These are phyloP conservation scores for Botrytis porri DNA, from an alignment of 2,329 filamentous ascomycete genomes.

Conservation along the genomic window DNA sequence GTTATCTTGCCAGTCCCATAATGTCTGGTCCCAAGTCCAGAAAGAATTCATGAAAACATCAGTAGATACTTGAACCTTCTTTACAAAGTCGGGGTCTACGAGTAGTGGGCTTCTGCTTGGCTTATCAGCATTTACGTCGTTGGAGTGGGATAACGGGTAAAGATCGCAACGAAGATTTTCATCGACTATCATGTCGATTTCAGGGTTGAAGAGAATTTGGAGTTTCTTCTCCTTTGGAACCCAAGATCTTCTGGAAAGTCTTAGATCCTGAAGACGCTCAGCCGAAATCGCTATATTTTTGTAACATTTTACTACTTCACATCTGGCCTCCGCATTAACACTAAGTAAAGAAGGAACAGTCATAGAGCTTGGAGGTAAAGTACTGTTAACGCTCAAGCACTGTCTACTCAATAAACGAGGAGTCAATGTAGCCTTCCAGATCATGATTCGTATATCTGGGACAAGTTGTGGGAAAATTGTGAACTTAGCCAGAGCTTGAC, in stretches of 20 bases:
- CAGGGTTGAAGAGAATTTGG: not conserved
- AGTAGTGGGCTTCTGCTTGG: not conserved
- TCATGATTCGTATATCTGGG: not conserved
- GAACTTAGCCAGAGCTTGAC: not conserved
- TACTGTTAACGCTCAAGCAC: not conserved
- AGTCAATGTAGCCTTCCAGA: not conserved
- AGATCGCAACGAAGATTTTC: not conserved
- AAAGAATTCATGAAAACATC: not conserved
- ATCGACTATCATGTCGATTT: not conserved
- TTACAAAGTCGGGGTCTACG: not conserved
- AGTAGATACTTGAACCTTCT: not conserved
- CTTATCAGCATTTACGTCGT: too few relatives aligned
- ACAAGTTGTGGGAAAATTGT: not conserved
- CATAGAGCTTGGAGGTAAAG: fast-evolving
- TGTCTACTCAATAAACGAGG: not conserved
- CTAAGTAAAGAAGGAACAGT: not conserved
- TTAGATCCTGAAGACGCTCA: fast-evolving
- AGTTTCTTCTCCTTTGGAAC: not conserved
- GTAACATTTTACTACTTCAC: fast-evolving
- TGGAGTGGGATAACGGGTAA: not conserved
- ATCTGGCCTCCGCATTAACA: not conserved
- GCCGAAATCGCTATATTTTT: not conserved
- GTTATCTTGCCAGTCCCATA: not conserved
- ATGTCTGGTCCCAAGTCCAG: not conserved
- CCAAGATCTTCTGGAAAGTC: not conserved